These are phyloP conservation scores for Populus euphratica DNA, from an alignment of 345 rosid genomes.

Conservation along the genomic window DNA sequence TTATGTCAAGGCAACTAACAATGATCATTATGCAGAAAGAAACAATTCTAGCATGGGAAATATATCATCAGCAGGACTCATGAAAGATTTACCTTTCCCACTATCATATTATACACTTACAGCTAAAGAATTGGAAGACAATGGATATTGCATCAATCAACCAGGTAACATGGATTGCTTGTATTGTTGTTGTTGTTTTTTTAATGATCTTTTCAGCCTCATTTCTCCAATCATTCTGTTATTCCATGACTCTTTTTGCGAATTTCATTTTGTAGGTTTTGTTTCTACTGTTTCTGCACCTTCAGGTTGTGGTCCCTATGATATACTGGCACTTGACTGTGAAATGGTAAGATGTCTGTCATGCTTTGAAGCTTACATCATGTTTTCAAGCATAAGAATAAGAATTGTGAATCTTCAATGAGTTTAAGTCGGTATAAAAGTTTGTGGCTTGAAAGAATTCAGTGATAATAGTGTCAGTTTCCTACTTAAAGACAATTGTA, in stretches of 20 bases:
- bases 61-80: constrained; percentile 30
- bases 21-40: constrained; percentile 36
- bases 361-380: not conserved
- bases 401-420: not conserved
- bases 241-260: constrained; percentile 14
- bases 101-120: constrained; percentile 67
- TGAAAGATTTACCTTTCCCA: constrained; percentile 80
- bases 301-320: constrained; percentile 45
- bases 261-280: constrained; percentile 45
- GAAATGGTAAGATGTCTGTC: constrained; percentile 66
- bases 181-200: not conserved
- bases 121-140: constrained; percentile 68
- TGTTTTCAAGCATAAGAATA: not conserved
- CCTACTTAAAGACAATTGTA: not conserved
- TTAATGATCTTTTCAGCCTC: not conserved
- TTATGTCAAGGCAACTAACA: not conserved
- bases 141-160: constrained; percentile 61
- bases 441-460: not conserved
- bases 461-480: not conserved
- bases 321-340: constrained; percentile 85
- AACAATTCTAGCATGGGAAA: constrained; percentile 19
- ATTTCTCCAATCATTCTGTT: constrained; percentile 1
- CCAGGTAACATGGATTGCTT: constrained; percentile 40
- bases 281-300: constrained; percentile 67
- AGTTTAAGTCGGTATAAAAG: not conserved